Evolutionary conservation across 306 rosid genomes (phyloP).

Genomic region (Glycine tomentella): DNA sequence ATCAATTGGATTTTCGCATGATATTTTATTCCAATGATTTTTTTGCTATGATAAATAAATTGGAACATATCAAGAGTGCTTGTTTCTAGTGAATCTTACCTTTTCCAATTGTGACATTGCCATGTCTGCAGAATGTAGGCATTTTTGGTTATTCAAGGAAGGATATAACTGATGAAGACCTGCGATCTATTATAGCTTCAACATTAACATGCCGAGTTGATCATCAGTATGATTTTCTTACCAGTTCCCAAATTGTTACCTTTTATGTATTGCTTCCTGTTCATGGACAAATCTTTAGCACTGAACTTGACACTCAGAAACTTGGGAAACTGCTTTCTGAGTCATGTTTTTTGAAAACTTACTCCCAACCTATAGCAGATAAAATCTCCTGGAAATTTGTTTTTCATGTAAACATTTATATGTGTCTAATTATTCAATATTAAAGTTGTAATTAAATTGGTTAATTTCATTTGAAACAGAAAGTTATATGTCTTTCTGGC

Average conservation of each 20-base stretch:
- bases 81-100: slow-evolving; percentile 18
- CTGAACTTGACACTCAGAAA: no score
- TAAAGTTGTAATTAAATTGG: neutral
- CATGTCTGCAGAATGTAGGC: slow-evolving; percentile 76
- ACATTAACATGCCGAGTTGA: slow-evolving; percentile 91
- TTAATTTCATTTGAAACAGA: slow-evolving; percentile 34
- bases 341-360: slow-evolving; percentile 31
- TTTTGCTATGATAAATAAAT: neutral
- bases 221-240: slow-evolving; percentile 76
- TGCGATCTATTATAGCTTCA: slow-evolving; percentile 82
- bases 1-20: slow-evolving; percentile 30
- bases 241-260: slow-evolving; percentile 32
- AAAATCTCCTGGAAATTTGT: slow-evolving; percentile 22
- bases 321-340: slow-evolving; percentile 27
- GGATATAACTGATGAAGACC: slow-evolving; percentile 77
- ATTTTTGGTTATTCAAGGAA: slow-evolving; percentile 95
- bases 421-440: slow-evolving; percentile 4
- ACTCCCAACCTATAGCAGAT: slow-evolving; percentile 31
- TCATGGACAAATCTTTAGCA: slow-evolving; percentile 6
- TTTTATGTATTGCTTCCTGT: slow-evolving; percentile 14
- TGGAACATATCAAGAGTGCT: slow-evolving; percentile 11
- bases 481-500: slow-evolving; percentile 17
- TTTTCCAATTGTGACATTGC: slow-evolving; percentile 34
- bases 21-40: neutral
- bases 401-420: slow-evolving; percentile 9